A percentile compares a stretch with the other conserved stretches of the same genome.
Evolutionary conservation across 148 eudicot species (phyloP).

Genomic region (Arbutus unedo): DNA sequence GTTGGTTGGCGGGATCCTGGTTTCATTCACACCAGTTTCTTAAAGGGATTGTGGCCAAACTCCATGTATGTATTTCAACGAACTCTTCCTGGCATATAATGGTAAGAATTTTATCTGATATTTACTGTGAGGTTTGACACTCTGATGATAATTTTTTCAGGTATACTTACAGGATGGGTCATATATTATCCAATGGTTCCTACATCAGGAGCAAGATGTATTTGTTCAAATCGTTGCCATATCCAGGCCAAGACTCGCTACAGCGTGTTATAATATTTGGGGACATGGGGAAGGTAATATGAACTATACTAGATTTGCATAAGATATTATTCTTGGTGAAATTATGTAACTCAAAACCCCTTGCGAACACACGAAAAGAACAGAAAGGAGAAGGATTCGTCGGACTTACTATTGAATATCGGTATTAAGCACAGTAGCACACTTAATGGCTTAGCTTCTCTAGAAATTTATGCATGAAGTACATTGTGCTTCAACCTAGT

Average conservation of each 20-base stretch:
- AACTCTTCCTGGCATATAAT: neutral
- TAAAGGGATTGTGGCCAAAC: conserved; percentile 86
- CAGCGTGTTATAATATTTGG: conserved; percentile 84
- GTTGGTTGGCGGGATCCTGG: conserved; percentile 99
- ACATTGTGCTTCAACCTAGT: neutral
- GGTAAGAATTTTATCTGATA: no score
- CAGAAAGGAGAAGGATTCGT: neutral
- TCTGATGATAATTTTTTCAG: conserved; percentile 31
- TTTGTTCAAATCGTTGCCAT: conserved; percentile 74
- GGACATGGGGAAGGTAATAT: conserved; percentile 89
- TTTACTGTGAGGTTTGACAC: neutral
- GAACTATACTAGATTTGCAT: neutral
- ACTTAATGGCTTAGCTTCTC: neutral
- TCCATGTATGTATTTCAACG: conserved; percentile 34
- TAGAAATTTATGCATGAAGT: neutral
- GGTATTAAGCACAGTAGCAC: neutral
- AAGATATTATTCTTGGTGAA: neutral
- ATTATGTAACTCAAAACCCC: neutral
- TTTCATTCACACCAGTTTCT: conserved; percentile 87
- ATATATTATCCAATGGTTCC: conserved; percentile 54
- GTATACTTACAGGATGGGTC: conserved; percentile 76
- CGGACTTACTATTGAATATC: neutral
- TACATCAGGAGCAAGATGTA: conserved; percentile 70
- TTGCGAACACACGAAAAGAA: neutral
- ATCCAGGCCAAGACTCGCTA: conserved; percentile 78